A percentile compares a stretch with the other conserved stretches of the same genome.
phyloP scores from a whole-genome alignment of 352 stramenopile species.

The Thraustotheca clavata region DNA sequence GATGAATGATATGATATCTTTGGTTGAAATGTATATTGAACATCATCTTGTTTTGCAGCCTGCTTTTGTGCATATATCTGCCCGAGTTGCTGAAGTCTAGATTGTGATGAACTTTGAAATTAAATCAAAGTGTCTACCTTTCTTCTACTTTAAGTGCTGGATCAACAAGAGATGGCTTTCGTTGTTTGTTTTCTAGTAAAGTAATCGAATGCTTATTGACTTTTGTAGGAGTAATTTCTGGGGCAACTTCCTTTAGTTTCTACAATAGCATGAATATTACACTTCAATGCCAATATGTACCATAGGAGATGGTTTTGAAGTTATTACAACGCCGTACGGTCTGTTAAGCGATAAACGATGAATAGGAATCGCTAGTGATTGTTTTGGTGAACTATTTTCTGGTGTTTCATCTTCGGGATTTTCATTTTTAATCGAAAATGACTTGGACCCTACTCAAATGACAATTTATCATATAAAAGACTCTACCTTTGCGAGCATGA shows the following conservation, averaged over 20 bases:
- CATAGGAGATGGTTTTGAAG: not conserved
- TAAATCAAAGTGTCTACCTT: constrained; percentile 35
- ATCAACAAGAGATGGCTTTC: not conserved
- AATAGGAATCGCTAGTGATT: not conserved
- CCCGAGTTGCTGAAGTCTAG: constrained; percentile 53
- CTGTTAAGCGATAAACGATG: not conserved
- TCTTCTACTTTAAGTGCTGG: constrained; percentile 37
- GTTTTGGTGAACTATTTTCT: not conserved
- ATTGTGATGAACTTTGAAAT: not conserved
- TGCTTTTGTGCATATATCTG: constrained; percentile 64
- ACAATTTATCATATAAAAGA: too few species aligned
- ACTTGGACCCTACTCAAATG: too few species aligned
- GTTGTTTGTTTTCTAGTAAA: not conserved
- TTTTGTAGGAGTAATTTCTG: not conserved
- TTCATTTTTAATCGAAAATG: not conserved
- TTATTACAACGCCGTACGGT: not conserved
- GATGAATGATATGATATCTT: constrained; percentile 45
- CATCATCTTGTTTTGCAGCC: constrained; percentile 47
- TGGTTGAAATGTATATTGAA: constrained; percentile 25
- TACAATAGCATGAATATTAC: not conserved
- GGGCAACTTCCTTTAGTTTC: not conserved
- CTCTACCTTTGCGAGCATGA: too few species aligned
- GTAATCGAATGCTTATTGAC: not conserved
- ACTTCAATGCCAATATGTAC: not conserved
- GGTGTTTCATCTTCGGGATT: not conserved